Percentiles rank a stretch among this genome's conserved stretches.
These are phyloP conservation scores for Epithemia pelagica DNA, from an alignment of 108 stramenopile species.

Conservation along the genomic window DNA sequence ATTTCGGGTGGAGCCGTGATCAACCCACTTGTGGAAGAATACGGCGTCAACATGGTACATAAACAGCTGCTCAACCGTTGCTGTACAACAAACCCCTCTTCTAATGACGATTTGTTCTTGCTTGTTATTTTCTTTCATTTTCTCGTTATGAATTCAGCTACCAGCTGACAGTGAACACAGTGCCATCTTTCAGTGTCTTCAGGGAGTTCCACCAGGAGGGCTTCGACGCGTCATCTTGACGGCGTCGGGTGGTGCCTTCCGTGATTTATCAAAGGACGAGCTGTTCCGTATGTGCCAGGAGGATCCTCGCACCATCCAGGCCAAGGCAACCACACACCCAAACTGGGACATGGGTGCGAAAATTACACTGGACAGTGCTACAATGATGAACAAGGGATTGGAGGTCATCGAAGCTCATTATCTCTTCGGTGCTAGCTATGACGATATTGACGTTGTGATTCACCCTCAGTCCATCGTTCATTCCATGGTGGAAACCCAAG, in stretches of 20 bases:
- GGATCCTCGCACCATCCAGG: slow-evolving; percentile 74
- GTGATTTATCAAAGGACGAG: slow-evolving; percentile 90
- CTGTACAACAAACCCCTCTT: too few species aligned
- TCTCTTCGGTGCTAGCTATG: slow-evolving; percentile 93
- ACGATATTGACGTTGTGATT: slow-evolving; percentile 96
- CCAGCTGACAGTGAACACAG: slow-evolving; percentile 93
- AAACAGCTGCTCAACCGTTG: too few species aligned
- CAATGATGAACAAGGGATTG: slow-evolving; percentile 98
- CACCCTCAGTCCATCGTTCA: slow-evolving; percentile 97
- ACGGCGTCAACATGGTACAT: slow-evolving; percentile 85
- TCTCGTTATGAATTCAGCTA: slow-evolving; percentile 23
- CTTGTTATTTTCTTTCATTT: not conserved
- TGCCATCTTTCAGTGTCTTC: slow-evolving; percentile 95
- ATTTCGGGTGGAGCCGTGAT: slow-evolving; percentile 95
- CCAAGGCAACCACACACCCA: slow-evolving; percentile 96
- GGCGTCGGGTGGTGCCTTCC: slow-evolving; percentile 93
- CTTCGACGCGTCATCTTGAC: slow-evolving; percentile 89
- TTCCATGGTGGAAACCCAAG: slow-evolving; percentile 93
- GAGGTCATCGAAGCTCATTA: slow-evolving; percentile 98
- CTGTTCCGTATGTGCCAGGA: slow-evolving; percentile 76
- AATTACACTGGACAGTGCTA: slow-evolving; percentile 95
- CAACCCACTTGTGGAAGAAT: slow-evolving; percentile 85
- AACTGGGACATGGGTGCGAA: slow-evolving; percentile 94
- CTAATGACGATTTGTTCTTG: too few species aligned
- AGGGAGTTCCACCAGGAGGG: slow-evolving; percentile 89